Evolutionary conservation across 306 rosid species (phyloP).

Genomic region (Mimosa bimucronata): DNA sequence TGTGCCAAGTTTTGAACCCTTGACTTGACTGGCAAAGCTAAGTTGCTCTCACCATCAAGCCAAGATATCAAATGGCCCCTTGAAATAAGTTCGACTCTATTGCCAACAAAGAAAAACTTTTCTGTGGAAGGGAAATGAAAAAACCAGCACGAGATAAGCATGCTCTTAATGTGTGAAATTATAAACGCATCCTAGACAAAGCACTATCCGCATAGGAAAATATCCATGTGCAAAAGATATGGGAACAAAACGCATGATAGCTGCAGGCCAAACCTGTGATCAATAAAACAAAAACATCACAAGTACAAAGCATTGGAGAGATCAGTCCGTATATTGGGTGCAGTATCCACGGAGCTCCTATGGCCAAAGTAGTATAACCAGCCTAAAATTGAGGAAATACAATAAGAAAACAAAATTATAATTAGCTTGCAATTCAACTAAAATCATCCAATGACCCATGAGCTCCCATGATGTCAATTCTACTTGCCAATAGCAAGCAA

Average conservation of each 20-base stretch:
- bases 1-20: too few relatives aligned
- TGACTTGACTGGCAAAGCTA: too few relatives aligned
- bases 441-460: slow-evolving; percentile 11
- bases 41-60: too few relatives aligned
- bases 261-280: slow-evolving; percentile 66
- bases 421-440: slow-evolving; percentile 17
- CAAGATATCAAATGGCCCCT: too few relatives aligned
- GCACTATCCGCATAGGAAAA: slow-evolving; percentile 1
- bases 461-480: neutral
- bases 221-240: slow-evolving; percentile 20
- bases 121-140: neutral
- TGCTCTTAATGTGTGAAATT: neutral
- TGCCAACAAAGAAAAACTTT: slow-evolving; percentile 2
- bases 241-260: slow-evolving; percentile 15
- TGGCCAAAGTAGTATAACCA: slow-evolving; percentile 73
- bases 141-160: neutral
- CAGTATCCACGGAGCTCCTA: slow-evolving; percentile 81
- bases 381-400: slow-evolving; percentile 59
- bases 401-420: slow-evolving; percentile 13
- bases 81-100: slow-evolving; percentile 5
- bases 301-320: slow-evolving; percentile 79
- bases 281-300: slow-evolving; percentile 75
- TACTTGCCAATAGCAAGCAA: slow-evolving; percentile 73
- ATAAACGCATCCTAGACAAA: neutral
- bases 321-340: slow-evolving; percentile 47